Evolutionary conservation across 768 basidiomycete species (phyloP).

Genomic region (Hygrocybe coccinea): DNA sequence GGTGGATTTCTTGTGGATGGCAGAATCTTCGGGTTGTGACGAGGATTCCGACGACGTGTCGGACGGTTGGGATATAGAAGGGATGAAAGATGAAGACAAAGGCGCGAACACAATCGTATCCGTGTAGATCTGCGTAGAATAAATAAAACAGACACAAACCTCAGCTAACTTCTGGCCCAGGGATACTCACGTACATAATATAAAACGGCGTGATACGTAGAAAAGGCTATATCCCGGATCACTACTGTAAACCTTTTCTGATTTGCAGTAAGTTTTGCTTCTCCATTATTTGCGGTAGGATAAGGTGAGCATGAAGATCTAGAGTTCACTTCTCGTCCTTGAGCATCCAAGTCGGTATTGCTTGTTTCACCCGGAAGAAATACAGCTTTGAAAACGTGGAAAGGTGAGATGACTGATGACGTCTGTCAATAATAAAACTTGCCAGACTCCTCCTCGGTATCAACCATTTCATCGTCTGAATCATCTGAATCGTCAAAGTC

Average conservation of each 20-base stretch:
- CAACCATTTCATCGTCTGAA: constrained; percentile 23
- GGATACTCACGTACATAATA: constrained; percentile 59
- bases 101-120: constrained; percentile 82
- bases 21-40: not conserved
- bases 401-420: constrained; percentile 4
- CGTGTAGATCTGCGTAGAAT: constrained; percentile 65
- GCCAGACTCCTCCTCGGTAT: not conserved
- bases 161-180: too few species aligned
- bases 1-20: not conserved
- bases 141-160: not conserved
- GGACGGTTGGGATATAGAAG: constrained; percentile 21
- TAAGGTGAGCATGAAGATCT: not conserved
- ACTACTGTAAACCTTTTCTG: constrained; percentile 29
- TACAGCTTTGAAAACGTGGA: constrained; percentile 1
- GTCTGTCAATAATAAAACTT: not conserved
- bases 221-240: constrained; percentile 49
- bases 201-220: constrained; percentile 45
- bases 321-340: too few species aligned
- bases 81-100: constrained; percentile 62
- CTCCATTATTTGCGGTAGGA: not conserved
- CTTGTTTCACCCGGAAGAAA: too few species aligned
- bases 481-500: constrained; percentile 45
- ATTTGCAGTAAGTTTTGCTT: not conserved
- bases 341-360: too few species aligned
- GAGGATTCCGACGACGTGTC: constrained; percentile 24